phyloP scores from a whole-genome alignment of 2,329 filamentous ascomycete genomes.

The Alternaria sp. region DNA sequence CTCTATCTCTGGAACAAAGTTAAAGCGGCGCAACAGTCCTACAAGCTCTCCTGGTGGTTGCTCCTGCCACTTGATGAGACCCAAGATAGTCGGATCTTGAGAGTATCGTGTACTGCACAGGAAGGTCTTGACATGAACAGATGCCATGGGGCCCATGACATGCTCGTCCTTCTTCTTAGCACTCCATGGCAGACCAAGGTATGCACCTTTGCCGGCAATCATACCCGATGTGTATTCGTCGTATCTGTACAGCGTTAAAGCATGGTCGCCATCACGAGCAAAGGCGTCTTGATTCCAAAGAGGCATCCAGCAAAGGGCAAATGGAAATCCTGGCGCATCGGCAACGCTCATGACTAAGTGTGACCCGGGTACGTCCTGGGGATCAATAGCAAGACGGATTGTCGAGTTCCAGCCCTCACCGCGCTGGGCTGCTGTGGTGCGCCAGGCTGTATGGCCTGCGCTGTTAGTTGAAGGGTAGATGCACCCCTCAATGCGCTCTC shows the following conservation, averaged over 20 bases:
- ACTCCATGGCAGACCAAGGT: slow-evolving; percentile 84
- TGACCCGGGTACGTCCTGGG: slow-evolving; percentile 79
- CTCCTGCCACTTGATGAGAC: slow-evolving; percentile 86
- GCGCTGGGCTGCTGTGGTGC: slow-evolving; percentile 80
- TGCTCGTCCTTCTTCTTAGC: slow-evolving; percentile 76
- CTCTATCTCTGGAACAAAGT: slow-evolving; percentile 96
- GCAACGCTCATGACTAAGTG: slow-evolving; percentile 91
- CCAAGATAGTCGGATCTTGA: slow-evolving; percentile 85
- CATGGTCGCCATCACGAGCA: slow-evolving; percentile 82
- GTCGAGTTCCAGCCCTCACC: slow-evolving; percentile 90
- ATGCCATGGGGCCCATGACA: slow-evolving; percentile 79
- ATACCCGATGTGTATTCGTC: slow-evolving; percentile 88
- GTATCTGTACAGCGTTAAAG: slow-evolving; percentile 84
- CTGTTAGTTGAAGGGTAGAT: slow-evolving; percentile 88
- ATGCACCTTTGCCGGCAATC: slow-evolving; percentile 79
- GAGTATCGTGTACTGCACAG: slow-evolving; percentile 95
- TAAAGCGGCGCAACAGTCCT: slow-evolving; percentile 78
- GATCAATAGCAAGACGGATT: slow-evolving; percentile 78
- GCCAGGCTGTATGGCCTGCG: slow-evolving; percentile 82
- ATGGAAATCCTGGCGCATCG: slow-evolving; percentile 85
- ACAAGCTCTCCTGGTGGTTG: slow-evolving; percentile 75
- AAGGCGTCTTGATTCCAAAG: slow-evolving; percentile 94
- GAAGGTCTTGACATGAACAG: slow-evolving; percentile 81
- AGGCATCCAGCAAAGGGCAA: slow-evolving; percentile 91
- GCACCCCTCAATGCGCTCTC: slow-evolving; percentile 85